Base-by-base conservation (phyloP, 140 eudicot species). In the Oenanthe javanica region DNA sequence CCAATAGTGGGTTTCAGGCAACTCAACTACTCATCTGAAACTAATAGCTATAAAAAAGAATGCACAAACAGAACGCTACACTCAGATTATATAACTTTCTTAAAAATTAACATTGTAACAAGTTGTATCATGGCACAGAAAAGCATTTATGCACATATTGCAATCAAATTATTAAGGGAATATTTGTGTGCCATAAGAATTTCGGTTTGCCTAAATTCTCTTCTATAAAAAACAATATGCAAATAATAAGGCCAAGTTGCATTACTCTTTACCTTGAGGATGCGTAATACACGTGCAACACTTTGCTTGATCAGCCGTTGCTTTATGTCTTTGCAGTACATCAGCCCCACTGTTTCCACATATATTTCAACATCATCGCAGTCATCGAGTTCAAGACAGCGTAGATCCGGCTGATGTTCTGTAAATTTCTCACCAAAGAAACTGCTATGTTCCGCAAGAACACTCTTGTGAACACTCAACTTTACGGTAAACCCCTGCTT, bases 331-430 rank as follows among this genome's bases (percentile, higher is more conserved):
- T 87, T 92, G 81, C 97, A 90, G 77, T 95, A 95, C 99, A 95
- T 95, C 76, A 95, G 83, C 40, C 99, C 99, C 49, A 95, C 90
- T 43, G 97, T 92, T 71, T 95, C 99, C 76, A 91, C 97, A 80
- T 88, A 95, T 43, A 92, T 89, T 79, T 95, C 99, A 76, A 92
- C 99, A 85, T 95, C 99, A 83, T 92, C 99, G 82, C 97, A 95
- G 67, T 92, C 93, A 79, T 92, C 95, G 73, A 95, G 82, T 74
- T 89, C 93, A 69, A 95, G 87, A 82, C 85, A 91, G 6, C 86
- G 89, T 42, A 92, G 88, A 80, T 84, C 85, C 42, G 88, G 90
- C 86, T 81, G 88, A 52, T 89, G 83, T 18, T 84, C 92, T 12
- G 80, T 79, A 82, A 95, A 89, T 77, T 81, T 90, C 38, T 84